A percentile compares a stretch with the other conserved stretches of the same genome.
Evolutionary conservation across 2,329 filamentous ascomycete species (phyloP).

Genomic region (Diaporthe sp.): DNA sequence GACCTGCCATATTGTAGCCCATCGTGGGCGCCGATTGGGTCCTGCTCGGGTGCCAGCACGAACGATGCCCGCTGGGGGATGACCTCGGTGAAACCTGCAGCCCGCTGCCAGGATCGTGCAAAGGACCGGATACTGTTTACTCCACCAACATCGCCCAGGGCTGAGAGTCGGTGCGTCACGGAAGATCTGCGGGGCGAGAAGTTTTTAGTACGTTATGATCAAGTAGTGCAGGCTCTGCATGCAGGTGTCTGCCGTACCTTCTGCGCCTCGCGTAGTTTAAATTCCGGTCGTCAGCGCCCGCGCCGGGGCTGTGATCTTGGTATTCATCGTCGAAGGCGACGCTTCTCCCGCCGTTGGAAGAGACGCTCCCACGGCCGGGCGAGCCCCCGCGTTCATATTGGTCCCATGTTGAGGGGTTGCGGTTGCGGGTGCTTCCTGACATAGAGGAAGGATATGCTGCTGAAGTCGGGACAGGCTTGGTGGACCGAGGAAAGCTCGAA

Average conservation of each 20-base stretch:
- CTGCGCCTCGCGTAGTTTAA: slow-evolving; percentile 49
- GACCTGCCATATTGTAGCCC: slow-evolving; percentile 58
- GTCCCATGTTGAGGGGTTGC: slow-evolving; percentile 61
- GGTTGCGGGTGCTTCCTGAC: slow-evolving; percentile 43
- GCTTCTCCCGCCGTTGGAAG: slow-evolving; percentile 57
- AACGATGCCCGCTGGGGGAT: slow-evolving; percentile 85
- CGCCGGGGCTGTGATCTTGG: slow-evolving; percentile 54
- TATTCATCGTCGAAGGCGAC: slow-evolving; percentile 62
- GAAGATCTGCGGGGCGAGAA: slow-evolving; percentile 64
- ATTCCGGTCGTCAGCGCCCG: slow-evolving; percentile 50
- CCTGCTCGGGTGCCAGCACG: slow-evolving; percentile 72
- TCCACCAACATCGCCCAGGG: slow-evolving; percentile 81
- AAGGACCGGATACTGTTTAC: slow-evolving; percentile 97
- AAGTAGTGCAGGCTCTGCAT: not conserved
- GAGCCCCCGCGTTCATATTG: slow-evolving; percentile 61
- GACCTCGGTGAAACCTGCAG: slow-evolving; percentile 89
- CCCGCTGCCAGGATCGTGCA: slow-evolving; percentile 91
- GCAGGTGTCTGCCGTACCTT: slow-evolving; percentile 49
- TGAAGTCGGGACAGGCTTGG: not conserved
- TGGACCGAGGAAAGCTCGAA: not conserved
- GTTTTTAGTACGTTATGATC: slow-evolving; percentile 22
- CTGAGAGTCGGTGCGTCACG: slow-evolving; percentile 68
- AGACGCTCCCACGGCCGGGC: slow-evolving; percentile 56
- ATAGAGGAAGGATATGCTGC: slow-evolving; percentile 22
- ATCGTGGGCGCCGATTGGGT: slow-evolving; percentile 55